These are phyloP conservation scores for Vigna mungo DNA, from an alignment of 306 rosid genomes.

Conservation along the genomic window DNA sequence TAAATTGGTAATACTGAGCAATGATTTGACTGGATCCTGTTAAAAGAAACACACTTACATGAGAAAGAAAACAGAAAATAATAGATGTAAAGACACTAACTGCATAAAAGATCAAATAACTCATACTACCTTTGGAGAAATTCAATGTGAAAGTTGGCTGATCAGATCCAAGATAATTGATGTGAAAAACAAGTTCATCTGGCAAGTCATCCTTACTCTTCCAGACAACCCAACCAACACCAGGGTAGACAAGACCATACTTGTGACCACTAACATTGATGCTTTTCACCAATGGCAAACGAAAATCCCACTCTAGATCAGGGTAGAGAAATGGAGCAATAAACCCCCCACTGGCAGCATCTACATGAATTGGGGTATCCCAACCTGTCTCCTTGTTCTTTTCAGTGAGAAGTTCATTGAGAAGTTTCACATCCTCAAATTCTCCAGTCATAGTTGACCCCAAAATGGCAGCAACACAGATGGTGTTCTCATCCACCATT, in stretches of 20 bases:
- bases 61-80: background rate
- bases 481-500: constrained; percentile 94
- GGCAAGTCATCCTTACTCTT: constrained; percentile 82
- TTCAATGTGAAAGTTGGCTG: constrained; percentile 95
- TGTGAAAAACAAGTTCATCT: constrained; percentile 83
- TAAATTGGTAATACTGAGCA: constrained; percentile 88
- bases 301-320: constrained; percentile 82
- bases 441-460: constrained; percentile 93
- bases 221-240: constrained; percentile 97
- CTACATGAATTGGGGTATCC: constrained; percentile 77
- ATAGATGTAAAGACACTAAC: background rate
- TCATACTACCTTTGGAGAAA: constrained; percentile 78
- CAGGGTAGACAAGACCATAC: constrained; percentile 93
- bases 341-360: constrained; percentile 93
- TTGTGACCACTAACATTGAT: constrained; percentile 93
- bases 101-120: background rate
- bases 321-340: constrained; percentile 86
- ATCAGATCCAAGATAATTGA: constrained; percentile 93
- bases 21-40: constrained; percentile 92
- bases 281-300: constrained; percentile 80
- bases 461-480: constrained; percentile 91
- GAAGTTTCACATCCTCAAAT: constrained; percentile 91
- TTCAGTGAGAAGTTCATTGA: constrained; percentile 64
- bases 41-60: constrained; percentile 13
- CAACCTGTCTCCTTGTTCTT: constrained; percentile 85